A percentile compares a stretch with the other conserved stretches of the same genome.
These are phyloP conservation scores for Lachancea cidri DNA, from an alignment of 805 yeast species.

Conservation along the genomic window DNA sequence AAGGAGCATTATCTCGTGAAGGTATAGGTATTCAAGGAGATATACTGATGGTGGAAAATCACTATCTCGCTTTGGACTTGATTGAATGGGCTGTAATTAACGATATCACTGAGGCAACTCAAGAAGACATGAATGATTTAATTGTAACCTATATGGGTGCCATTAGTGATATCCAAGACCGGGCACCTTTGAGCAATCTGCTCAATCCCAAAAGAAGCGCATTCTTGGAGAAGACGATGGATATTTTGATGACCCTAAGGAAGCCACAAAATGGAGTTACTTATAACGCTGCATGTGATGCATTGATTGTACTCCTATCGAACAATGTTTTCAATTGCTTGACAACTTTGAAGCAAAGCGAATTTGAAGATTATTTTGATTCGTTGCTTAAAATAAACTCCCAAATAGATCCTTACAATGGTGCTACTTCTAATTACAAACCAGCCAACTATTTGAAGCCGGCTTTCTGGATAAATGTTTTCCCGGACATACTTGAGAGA, in stretches of 20 bases:
- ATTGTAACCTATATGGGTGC: conserved; percentile 22
- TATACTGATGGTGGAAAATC: conserved; percentile 1
- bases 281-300: conserved; percentile 29
- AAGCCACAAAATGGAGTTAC: conserved; percentile 31
- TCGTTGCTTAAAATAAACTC: conserved; percentile 15
- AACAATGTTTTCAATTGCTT: conserved; percentile 33
- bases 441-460: conserved; percentile 12
- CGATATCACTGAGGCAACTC: conserved; percentile 36
- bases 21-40: background rate
- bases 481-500: conserved; percentile 12
- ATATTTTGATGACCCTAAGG: conserved; percentile 27
- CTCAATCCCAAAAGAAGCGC: conserved; percentile 30
- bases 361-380: conserved; percentile 16
- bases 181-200: conserved; percentile 24
- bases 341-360: conserved; percentile 19
- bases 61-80: conserved; percentile 30
- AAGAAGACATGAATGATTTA: conserved; percentile 27
- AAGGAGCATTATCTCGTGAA: background rate
- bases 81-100: conserved; percentile 35
- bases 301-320: conserved; percentile 33
- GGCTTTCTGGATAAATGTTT: conserved; percentile 10
- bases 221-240: conserved; percentile 21
- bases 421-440: background rate
- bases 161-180: conserved; percentile 24
- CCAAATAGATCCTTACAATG: background rate